A percentile compares a stretch with the other conserved stretches of the same genome.
These are phyloP conservation scores for Ceratobasidium sp. DNA, from an alignment of 1,284 basidiomycete species.

Conservation along the genomic window DNA sequence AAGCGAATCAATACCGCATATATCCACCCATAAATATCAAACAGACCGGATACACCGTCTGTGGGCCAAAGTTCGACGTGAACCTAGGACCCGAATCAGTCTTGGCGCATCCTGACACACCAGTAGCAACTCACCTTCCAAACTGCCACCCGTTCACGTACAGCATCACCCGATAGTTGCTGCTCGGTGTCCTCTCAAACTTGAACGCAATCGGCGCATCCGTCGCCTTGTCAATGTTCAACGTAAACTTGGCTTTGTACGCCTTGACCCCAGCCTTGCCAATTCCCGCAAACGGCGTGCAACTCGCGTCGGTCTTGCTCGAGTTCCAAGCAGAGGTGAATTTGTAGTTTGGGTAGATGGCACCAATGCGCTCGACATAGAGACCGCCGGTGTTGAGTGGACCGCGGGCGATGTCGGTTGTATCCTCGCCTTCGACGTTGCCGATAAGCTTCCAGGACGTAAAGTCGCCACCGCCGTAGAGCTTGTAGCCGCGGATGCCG, in stretches of 20 bases:
- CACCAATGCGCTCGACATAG: constrained; percentile 38
- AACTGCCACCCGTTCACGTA: too few species aligned
- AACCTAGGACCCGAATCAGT: neutral
- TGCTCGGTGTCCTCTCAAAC: constrained; percentile 20
- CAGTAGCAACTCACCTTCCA: constrained; percentile 13
- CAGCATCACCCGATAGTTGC: constrained; percentile 39
- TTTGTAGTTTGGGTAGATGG: constrained; percentile 31
- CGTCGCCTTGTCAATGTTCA: constrained; percentile 30
- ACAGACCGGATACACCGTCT: constrained; percentile 32
- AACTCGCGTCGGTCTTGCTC: constrained; percentile 26
- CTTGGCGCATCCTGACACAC: neutral
- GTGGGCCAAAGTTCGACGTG: constrained; percentile 29
- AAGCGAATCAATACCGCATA: constrained; percentile 53
- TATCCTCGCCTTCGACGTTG: constrained; percentile 37
- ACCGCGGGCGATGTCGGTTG: constrained; percentile 35
- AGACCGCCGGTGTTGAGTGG: constrained; percentile 36
- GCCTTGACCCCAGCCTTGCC: constrained; percentile 31
- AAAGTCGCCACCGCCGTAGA: constrained; percentile 41
- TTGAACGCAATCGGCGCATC: constrained; percentile 33
- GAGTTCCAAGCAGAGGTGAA: constrained; percentile 36
- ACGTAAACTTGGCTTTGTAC: constrained; percentile 38
- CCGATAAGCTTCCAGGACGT: constrained; percentile 40
- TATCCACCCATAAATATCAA: constrained; percentile 50
- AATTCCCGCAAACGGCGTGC: constrained; percentile 29
- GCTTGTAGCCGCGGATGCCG: constrained; percentile 53